Evolutionary conservation across 257 asterid species (phyloP).

Genomic region (Nyctanthes arbortristis): DNA sequence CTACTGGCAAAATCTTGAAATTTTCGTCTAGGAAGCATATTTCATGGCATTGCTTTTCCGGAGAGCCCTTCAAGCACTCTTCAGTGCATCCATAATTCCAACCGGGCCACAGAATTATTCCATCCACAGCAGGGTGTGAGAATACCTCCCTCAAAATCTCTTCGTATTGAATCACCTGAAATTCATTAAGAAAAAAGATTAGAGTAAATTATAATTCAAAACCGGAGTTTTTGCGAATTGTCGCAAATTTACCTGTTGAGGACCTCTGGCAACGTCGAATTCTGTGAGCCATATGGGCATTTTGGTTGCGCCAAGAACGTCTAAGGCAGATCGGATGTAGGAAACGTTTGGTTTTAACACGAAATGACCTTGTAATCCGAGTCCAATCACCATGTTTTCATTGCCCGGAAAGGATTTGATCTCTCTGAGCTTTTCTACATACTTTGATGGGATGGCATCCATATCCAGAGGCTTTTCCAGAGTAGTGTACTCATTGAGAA

Average conservation of each 20-base stretch:
- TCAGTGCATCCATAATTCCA: constrained; percentile 52
- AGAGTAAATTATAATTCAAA: too few species aligned
- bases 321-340: constrained; percentile 44
- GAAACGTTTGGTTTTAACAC: constrained; percentile 32
- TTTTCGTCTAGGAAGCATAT: constrained; percentile 51
- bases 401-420: constrained; percentile 52
- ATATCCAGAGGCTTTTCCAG: constrained; percentile 41
- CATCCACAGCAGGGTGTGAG: constrained; percentile 64
- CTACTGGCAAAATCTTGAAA: constrained; percentile 40
- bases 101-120: constrained; percentile 57
- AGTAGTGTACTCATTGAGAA: constrained; percentile 52
- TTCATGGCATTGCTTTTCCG: constrained; percentile 21
- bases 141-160: constrained; percentile 51
- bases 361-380: constrained; percentile 64
- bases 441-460: constrained; percentile 37
- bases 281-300: constrained; percentile 67
- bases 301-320: constrained; percentile 42
- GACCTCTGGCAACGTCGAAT: constrained; percentile 33
- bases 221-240: too few species aligned
- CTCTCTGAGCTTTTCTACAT: constrained; percentile 36
- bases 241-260: constrained; percentile 38
- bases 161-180: constrained; percentile 37
- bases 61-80: constrained; percentile 30
- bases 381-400: constrained; percentile 33
- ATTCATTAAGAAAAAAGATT: not conserved